Conservation (phyloP, 2,329 filamentous ascomycete genomes). For the Monosporascus sp. region DNA sequence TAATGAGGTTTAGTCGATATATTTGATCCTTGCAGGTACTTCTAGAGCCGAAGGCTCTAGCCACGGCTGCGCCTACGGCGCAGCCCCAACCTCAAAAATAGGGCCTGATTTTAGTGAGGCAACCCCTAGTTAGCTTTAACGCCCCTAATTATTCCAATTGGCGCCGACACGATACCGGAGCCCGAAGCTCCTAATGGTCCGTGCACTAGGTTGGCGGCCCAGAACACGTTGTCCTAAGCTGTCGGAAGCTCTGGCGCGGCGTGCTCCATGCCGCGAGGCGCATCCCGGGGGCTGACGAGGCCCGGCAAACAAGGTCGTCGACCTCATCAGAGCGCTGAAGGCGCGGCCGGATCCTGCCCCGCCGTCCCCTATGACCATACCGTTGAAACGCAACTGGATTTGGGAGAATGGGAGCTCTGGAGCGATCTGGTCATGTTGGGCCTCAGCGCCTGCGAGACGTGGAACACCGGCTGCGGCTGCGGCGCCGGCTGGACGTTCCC, state of each 20-base stretch:
- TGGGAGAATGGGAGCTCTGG: constrained; percentile 5
- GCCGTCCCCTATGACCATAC: neutral
- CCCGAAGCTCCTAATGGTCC: too few species aligned
- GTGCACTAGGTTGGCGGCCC: too few species aligned
- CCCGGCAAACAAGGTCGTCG: constrained; percentile 4
- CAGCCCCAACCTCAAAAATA: too few species aligned
- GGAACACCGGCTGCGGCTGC: constrained; percentile 12
- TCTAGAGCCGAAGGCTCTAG: too few species aligned
- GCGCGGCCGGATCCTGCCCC: constrained; percentile 8
- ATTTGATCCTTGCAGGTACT: too few species aligned
- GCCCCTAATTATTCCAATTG: too few species aligned
- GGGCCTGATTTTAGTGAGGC: too few species aligned
- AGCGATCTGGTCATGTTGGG: constrained; percentile 5
- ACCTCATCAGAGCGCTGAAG: constrained; percentile 4
- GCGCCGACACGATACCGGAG: too few species aligned
- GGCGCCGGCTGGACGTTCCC: constrained; percentile 9
- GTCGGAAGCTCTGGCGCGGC: constrained; percentile 11
- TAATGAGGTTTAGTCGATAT: too few species aligned
- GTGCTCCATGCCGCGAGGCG: constrained; percentile 14
- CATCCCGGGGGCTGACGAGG: constrained; percentile 7
- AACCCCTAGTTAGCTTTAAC: too few species aligned
- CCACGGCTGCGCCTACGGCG: too few species aligned
- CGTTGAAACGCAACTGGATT: constrained; percentile 7
- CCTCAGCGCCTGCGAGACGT: constrained; percentile 6
- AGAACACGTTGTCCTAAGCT: too few species aligned